Evolutionary conservation across 2,329 filamentous ascomycete genomes (phyloP).

Genomic region (Diaporthe sp.): DNA sequence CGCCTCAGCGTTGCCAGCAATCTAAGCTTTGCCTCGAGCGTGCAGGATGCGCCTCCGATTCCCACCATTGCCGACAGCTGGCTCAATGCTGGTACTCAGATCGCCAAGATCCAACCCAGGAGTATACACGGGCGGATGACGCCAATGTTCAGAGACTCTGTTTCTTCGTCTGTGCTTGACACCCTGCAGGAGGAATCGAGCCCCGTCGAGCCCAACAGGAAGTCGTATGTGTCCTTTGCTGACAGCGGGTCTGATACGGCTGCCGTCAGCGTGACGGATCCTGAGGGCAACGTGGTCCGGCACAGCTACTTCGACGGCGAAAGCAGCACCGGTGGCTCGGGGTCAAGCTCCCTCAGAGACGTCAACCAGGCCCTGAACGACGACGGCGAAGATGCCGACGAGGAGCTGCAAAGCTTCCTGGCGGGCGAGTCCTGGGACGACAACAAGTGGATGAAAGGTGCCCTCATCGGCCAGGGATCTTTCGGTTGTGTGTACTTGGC

Average conservation of each 20-base stretch:
- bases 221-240: constrained; percentile 92
- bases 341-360: constrained; percentile 81
- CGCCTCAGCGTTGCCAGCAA: constrained; percentile 94
- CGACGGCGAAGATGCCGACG: constrained; percentile 91
- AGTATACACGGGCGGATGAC: constrained; percentile 59
- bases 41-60: constrained; percentile 93
- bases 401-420: constrained; percentile 89
- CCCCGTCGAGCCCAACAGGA: constrained; percentile 85
- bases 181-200: constrained; percentile 90
- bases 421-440: constrained; percentile 95
- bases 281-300: constrained; percentile 75
- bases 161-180: constrained; percentile 88
- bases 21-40: constrained; percentile 89
- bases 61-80: constrained; percentile 96
- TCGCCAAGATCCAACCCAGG: constrained; percentile 59
- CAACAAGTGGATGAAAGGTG: constrained; percentile 99
- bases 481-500: constrained; percentile 97
- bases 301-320: constrained; percentile 90
- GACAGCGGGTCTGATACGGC: constrained; percentile 79
- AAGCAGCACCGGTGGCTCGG: constrained; percentile 67
- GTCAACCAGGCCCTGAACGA: constrained; percentile 87
- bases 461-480: constrained; percentile 94
- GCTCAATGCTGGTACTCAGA: constrained; percentile 73
- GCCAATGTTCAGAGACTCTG: constrained; percentile 82
- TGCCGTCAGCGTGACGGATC: constrained; percentile 79